Conservation (phyloP, 148 eudicot genomes). For the Linanthus parryae region DNA sequence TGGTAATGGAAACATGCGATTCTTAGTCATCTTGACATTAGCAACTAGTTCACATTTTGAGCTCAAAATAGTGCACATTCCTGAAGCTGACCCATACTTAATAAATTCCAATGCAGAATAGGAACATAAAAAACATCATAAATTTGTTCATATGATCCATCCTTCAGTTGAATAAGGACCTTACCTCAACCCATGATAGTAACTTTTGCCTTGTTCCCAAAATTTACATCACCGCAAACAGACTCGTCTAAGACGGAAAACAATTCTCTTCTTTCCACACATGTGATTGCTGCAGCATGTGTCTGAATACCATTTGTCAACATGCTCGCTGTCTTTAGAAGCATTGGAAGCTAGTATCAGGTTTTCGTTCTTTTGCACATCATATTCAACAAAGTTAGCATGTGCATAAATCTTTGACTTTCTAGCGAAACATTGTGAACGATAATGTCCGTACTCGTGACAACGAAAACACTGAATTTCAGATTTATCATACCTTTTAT, state of each 20-base stretch:
- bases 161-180: not conserved
- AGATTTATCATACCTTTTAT: too few relatives aligned
- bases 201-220: not conserved
- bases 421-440: too few relatives aligned
- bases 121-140: not conserved
- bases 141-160: not conserved
- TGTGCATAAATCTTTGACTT: not conserved
- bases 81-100: not conserved
- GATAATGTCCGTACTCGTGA: too few relatives aligned
- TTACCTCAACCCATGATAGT: constrained; percentile 1
- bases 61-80: not conserved
- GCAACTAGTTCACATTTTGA: not conserved
- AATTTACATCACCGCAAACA: not conserved
- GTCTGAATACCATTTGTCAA: too few relatives aligned
- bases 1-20: too few relatives aligned
- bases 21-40: not conserved
- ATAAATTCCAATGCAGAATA: not conserved
- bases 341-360: too few relatives aligned
- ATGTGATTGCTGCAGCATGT: too few relatives aligned
- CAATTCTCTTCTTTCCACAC: not conserved
- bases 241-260: not conserved
- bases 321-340: too few relatives aligned
- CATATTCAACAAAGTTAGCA: too few relatives aligned
- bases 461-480: too few relatives aligned
- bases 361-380: too few relatives aligned